A percentile compares a stretch with the other conserved stretches of the same genome.
These are phyloP conservation scores for Dipodascus albidus DNA, from an alignment of 805 yeast species.

Conservation along the genomic window DNA sequence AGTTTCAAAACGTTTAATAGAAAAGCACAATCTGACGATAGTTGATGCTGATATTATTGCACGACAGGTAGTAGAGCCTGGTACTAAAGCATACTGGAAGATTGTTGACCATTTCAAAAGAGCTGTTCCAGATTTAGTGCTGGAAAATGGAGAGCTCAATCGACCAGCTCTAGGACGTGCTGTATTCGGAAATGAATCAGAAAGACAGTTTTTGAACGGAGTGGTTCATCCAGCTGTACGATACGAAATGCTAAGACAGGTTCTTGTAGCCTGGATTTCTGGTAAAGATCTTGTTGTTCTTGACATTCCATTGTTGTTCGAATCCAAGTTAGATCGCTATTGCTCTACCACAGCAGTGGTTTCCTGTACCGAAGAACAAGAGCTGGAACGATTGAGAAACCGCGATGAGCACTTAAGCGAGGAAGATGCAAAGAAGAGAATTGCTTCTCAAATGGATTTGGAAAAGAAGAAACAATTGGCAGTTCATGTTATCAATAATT, in stretches of 20 bases:
- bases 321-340: conserved; percentile 52
- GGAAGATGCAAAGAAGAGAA: conserved; percentile 62
- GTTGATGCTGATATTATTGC: conserved; percentile 92
- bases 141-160: conserved; percentile 42
- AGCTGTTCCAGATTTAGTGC: conserved; percentile 37
- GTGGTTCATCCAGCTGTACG: conserved; percentile 86
- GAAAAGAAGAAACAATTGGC: conserved; percentile 45
- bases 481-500: conserved; percentile 60
- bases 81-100: conserved; percentile 52
- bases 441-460: conserved; percentile 64
- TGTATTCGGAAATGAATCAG: conserved; percentile 59
- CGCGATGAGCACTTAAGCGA: conserved; percentile 58
- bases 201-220: conserved; percentile 48
- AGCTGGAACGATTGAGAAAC: conserved; percentile 46
- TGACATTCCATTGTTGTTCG: conserved; percentile 88
- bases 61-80: conserved; percentile 73
- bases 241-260: conserved; percentile 46
- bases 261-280: conserved; percentile 44
- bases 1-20: conserved; percentile 49
- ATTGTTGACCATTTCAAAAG: conserved; percentile 51
- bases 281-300: conserved; percentile 54
- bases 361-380: conserved; percentile 44
- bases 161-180: conserved; percentile 65
- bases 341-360: conserved; percentile 70
- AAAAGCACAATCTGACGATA: conserved; percentile 42